These are phyloP conservation scores for Tolypocladium endophyticum DNA, from an alignment of 2,329 filamentous ascomycete species.

Conservation along the genomic window DNA sequence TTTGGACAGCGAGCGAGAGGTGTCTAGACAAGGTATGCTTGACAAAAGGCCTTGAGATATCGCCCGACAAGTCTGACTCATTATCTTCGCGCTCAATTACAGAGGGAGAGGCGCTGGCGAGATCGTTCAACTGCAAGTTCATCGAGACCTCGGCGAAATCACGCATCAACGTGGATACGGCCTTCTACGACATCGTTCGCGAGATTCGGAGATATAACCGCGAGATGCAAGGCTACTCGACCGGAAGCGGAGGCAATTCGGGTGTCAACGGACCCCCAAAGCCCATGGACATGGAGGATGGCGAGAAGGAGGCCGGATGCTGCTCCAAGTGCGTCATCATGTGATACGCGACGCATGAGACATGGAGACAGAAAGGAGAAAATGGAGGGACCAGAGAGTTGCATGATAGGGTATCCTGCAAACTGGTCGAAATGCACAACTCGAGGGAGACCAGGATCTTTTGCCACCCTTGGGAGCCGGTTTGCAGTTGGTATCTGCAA, in stretches of 20 bases:
- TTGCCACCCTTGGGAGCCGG: not conserved
- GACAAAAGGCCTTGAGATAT: not conserved
- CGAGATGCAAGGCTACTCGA: slow-evolving; percentile 84
- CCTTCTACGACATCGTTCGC: slow-evolving; percentile 96
- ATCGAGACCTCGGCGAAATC: slow-evolving; percentile 99
- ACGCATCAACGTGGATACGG: slow-evolving; percentile 94
- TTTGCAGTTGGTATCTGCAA: not conserved
- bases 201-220: slow-evolving; percentile 98
- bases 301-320: slow-evolving; percentile 62
- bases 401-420: not conserved
- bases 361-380: not conserved
- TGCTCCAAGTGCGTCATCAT: slow-evolving; percentile 82
- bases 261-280: slow-evolving; percentile 50
- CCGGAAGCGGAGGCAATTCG: slow-evolving; percentile 54
- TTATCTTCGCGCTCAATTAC: slow-evolving; percentile 9
- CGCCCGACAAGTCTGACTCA: not conserved
- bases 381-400: not conserved
- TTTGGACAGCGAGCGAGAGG: slow-evolving; percentile 84
- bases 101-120: slow-evolving; percentile 86
- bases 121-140: slow-evolving; percentile 90
- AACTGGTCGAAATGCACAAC: not conserved
- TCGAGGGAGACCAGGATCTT: not conserved
- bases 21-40: slow-evolving; percentile 75
- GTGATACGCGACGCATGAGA: slow-evolving; percentile 37
- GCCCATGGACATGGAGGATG: slow-evolving; percentile 72